Percentiles rank a stretch among this genome's conserved stretches.
phyloP scores from a whole-genome alignment of 2,329 filamentous ascomycete genomes.

The Hymenoscyphus salicellus region DNA sequence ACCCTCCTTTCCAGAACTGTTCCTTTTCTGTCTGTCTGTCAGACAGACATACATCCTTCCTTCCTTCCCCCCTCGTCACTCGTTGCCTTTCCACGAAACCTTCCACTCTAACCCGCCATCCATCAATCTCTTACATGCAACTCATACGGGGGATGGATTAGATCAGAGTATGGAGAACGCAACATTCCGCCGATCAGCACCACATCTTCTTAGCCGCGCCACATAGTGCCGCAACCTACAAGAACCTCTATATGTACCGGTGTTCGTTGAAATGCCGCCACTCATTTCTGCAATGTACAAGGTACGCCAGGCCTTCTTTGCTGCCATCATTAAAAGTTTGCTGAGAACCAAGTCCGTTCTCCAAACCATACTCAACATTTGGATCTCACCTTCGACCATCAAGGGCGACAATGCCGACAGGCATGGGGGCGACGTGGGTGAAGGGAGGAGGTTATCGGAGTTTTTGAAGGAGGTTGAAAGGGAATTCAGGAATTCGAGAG shows the following conservation, averaged over 20 bases:
- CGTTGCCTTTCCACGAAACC: slow-evolving; percentile 3
- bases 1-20: slow-evolving; percentile 16
- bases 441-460: slow-evolving; percentile 36
- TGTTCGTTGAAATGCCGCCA: slow-evolving; percentile 42
- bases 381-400: slow-evolving; percentile 43
- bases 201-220: slow-evolving; percentile 25
- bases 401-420: slow-evolving; percentile 24
- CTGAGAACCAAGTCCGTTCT: slow-evolving; percentile 58
- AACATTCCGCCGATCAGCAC: slow-evolving; percentile 17
- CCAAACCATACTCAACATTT: slow-evolving; percentile 55
- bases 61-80: neutral
- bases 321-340: slow-evolving; percentile 55
- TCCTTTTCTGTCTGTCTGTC: neutral
- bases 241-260: slow-evolving; percentile 34
- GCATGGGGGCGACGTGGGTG: slow-evolving; percentile 2
- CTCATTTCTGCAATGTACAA: slow-evolving; percentile 57
- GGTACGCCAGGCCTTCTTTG: slow-evolving; percentile 52
- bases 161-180: slow-evolving; percentile 23
- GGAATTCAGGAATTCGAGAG: slow-evolving; percentile 48
- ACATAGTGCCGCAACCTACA: slow-evolving; percentile 22
- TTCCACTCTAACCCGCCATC: slow-evolving; percentile 7
- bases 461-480: slow-evolving; percentile 58
- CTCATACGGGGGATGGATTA: neutral
- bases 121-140: slow-evolving; percentile 15
- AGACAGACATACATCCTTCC: slow-evolving; percentile 1